These are phyloP conservation scores for Neostapfia colusana DNA, from an alignment of 176 grass and related monocot genomes.

Conservation along the genomic window DNA sequence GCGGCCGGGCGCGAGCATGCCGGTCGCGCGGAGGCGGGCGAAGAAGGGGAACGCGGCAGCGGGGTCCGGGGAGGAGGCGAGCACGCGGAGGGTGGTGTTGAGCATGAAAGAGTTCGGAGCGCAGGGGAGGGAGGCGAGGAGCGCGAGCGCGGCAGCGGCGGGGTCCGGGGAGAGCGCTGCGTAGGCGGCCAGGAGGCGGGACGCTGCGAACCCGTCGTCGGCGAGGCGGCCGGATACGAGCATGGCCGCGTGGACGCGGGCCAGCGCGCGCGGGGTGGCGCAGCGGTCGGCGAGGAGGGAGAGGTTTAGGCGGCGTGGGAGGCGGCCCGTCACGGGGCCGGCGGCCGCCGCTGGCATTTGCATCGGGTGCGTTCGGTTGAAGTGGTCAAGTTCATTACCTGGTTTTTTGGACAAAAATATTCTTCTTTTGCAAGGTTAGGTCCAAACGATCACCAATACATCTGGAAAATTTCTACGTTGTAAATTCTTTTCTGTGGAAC, in stretches of 20 bases:
- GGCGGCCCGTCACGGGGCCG: neutral
- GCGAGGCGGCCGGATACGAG: conserved; percentile 49
- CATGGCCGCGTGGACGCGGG: conserved; percentile 49
- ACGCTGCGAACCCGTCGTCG: conserved; percentile 49
- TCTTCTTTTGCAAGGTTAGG: too few relatives aligned
- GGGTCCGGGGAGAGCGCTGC: conserved; percentile 34
- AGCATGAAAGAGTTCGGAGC: conserved; percentile 47
- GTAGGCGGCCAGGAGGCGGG: conserved; percentile 40
- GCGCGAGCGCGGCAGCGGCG: neutral
- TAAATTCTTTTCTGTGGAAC: too few relatives aligned
- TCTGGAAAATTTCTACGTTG: too few relatives aligned
- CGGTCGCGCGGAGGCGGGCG: neutral
- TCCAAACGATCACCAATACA: too few relatives aligned
- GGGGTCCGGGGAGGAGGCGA: conserved; percentile 36
- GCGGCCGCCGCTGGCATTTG: neutral
- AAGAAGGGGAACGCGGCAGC: conserved; percentile 35
- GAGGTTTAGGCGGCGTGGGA: conserved; percentile 18
- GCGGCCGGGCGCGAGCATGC: conserved; percentile 19
- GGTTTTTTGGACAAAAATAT: too few relatives aligned
- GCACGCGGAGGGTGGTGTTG: conserved; percentile 48
- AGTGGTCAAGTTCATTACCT: too few relatives aligned
- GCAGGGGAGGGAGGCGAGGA: conserved; percentile 37
- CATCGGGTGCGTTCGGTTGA: neutral
- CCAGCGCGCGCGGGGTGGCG: conserved; percentile 17
- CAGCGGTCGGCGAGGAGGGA: conserved; percentile 52